Percentiles rank a stretch among this genome's conserved stretches.
These are phyloP conservation scores for Discostella stelligeroides DNA, from an alignment of 108 stramenopile species.

Conservation along the genomic window DNA sequence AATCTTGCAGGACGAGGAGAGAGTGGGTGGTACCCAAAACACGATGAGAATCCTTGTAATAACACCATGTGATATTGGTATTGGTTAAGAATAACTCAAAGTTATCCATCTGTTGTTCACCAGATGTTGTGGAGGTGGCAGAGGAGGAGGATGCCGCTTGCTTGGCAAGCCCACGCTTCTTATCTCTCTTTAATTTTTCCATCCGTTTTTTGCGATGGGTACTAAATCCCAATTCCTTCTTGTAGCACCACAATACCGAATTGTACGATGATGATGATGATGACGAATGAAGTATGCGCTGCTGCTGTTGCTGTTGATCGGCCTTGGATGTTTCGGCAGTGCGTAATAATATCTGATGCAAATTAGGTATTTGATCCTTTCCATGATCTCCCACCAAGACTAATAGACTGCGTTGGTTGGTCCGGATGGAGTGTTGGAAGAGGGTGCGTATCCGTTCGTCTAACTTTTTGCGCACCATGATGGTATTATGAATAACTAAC, in stretches of 20 bases:
- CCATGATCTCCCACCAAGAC: slow-evolving; percentile 98
- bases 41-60: slow-evolving; percentile 97
- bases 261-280: no score
- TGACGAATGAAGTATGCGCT: slow-evolving; percentile 2
- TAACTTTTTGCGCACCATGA: slow-evolving; percentile 96
- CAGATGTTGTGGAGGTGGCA: slow-evolving; percentile 11
- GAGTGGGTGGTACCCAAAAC: slow-evolving; percentile 96
- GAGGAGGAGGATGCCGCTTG: neutral
- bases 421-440: slow-evolving; percentile 86
- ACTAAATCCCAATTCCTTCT: slow-evolving; percentile 98
- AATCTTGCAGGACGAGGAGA: slow-evolving; percentile 97
- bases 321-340: slow-evolving; percentile 20
- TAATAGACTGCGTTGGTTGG: slow-evolving; percentile 87
- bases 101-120: slow-evolving; percentile 63
- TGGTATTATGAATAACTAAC: no score
- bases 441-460: slow-evolving; percentile 95
- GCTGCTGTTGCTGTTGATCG: neutral
- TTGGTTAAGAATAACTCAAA: slow-evolving; percentile 97
- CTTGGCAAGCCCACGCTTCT: slow-evolving; percentile 74
- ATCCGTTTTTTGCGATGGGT: slow-evolving; percentile 94
- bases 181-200: slow-evolving; percentile 94
- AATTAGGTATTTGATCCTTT: slow-evolving; percentile 97
- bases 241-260: slow-evolving; percentile 98
- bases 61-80: slow-evolving; percentile 97
- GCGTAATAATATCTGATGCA: slow-evolving; percentile 91